phyloP scores from a whole-genome alignment of 2,329 filamentous ascomycete species.

The Blastomyces percursus region DNA sequence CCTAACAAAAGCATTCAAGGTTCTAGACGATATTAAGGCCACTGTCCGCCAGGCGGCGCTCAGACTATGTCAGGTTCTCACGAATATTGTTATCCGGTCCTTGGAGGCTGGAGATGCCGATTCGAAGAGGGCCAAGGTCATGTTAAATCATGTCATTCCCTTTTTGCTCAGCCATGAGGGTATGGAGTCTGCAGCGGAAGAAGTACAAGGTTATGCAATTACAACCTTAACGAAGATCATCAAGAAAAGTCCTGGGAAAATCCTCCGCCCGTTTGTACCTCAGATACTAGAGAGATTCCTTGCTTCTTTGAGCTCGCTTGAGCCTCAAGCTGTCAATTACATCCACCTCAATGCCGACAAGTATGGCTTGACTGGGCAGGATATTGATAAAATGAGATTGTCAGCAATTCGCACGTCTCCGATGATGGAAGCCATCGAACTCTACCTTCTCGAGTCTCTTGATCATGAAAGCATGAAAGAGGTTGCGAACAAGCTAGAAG shows the following conservation, averaged over 20 bases:
- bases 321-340: conserved; percentile 84
- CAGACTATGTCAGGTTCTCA: conserved; percentile 70
- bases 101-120: conserved; percentile 62
- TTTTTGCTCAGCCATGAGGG: conserved; percentile 84
- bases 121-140: conserved; percentile 58
- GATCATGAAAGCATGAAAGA: conserved; percentile 67
- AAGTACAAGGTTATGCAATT: conserved; percentile 76
- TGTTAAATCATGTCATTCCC: conserved; percentile 78
- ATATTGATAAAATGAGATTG: conserved; percentile 79
- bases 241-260: conserved; percentile 69
- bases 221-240: conserved; percentile 76
- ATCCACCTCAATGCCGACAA: conserved; percentile 77
- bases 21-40: conserved; percentile 91
- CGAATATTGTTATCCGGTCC: conserved; percentile 72
- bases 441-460: conserved; percentile 66
- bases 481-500: conserved; percentile 61
- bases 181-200: conserved; percentile 76
- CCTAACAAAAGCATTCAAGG: conserved; percentile 76
- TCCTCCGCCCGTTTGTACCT: conserved; percentile 69
- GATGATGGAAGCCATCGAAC: conserved; percentile 83
- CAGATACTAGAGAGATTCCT: conserved; percentile 72
- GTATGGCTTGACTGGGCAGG: conserved; percentile 73
- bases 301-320: conserved; percentile 71
- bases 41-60: conserved; percentile 74
- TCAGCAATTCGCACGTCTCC: conserved; percentile 74